phyloP scores from a whole-genome alignment of 805 yeast genomes.

The Candida tibetensis region DNA sequence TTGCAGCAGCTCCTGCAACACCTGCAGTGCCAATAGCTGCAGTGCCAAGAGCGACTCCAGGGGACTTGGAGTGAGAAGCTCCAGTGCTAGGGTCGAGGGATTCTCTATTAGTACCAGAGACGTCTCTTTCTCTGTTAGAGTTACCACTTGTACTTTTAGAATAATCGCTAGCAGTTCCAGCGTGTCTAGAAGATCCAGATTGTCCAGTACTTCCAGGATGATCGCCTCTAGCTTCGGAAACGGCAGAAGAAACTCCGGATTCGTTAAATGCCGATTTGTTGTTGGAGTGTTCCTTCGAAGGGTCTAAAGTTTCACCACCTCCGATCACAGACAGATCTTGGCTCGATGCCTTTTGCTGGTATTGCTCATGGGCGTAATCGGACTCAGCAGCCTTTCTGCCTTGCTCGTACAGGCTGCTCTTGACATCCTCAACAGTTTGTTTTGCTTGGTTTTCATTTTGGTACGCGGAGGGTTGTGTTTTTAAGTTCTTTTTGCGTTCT shows the following conservation, averaged over 20 bases:
- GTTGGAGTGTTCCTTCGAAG: slow-evolving; percentile 21
- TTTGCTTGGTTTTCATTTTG: slow-evolving; percentile 11
- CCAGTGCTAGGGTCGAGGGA: too few species aligned
- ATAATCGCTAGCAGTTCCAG: not conserved
- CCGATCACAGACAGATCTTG: not conserved
- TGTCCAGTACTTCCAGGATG: slow-evolving; percentile 1
- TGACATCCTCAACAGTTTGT: slow-evolving; percentile 10
- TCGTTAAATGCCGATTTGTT: slow-evolving; percentile 34
- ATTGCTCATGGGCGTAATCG: slow-evolving; percentile 13
- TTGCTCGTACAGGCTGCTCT: slow-evolving; percentile 9
- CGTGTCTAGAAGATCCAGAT: not conserved
- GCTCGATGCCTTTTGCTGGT: not conserved
- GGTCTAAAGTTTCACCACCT: slow-evolving; percentile 15
- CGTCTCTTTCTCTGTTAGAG: too few species aligned
- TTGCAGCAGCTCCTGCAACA: not conserved
- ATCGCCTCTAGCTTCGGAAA: slow-evolving; percentile 5
- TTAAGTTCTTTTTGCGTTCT: slow-evolving; percentile 16
- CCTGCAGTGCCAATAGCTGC: not conserved
- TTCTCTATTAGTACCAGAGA: too few species aligned
- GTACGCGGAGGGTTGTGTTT: slow-evolving; percentile 22
- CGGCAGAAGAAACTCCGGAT: slow-evolving; percentile 23
- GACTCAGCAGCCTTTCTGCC: slow-evolving; percentile 15
- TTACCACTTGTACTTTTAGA: too few species aligned
- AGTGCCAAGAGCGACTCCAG: too few species aligned
- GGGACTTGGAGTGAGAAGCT: not conserved